Base-by-base conservation (phyloP, 768 basidiomycete genomes). In the Candolleomyces aberdarensis region DNA sequence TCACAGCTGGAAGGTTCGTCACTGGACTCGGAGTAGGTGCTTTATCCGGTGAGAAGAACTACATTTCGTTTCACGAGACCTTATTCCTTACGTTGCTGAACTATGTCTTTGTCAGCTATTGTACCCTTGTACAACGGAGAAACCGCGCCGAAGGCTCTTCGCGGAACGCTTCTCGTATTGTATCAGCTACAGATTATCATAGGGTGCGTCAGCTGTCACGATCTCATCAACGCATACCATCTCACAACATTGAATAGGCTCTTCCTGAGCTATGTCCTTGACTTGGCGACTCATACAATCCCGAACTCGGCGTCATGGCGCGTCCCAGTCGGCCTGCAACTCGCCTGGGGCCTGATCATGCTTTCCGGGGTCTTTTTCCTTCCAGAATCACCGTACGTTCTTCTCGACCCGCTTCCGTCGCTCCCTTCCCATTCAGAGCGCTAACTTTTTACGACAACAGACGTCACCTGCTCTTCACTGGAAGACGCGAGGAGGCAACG, bases 1-100 rank as follows among this genome's bases (percentile, higher is more conserved):
- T 94, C 43, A 85, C 85, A 1, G 77, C 88, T 50, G 90, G 88
- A n/a, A 84, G 87, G 4, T 89, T 86, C 62, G 77, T 91, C 56
- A 88, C 90, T 15, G 91, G 91, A 49, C 75, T 92, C 8, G 91
- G 90, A 20, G 90, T 92, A 1, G 89, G 90, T 2, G 86, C 90
- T 2, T 67, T 91, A 53, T 91, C 83, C 62, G 85, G 86, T 85
- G 65, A n/a, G 59, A 26, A 26, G 26, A 26, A 3, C 26, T 48
- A 17, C 14, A 73, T 60, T 50, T n/a, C 26, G 32, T 29, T 63
- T 55, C 9, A 40, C 15, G 31, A 51, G 5, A 26, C 46, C 10
- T 29, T 51, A 53, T 3, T 43, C 9, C 40, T 26, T n/a, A 26
- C 26, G 26, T 26, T 26, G 26, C 3, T 20, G 13, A 15, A 59